Conservation (phyloP, 495 filamentous ascomycete genomes). For the Aspergillus haitiensis region DNA sequence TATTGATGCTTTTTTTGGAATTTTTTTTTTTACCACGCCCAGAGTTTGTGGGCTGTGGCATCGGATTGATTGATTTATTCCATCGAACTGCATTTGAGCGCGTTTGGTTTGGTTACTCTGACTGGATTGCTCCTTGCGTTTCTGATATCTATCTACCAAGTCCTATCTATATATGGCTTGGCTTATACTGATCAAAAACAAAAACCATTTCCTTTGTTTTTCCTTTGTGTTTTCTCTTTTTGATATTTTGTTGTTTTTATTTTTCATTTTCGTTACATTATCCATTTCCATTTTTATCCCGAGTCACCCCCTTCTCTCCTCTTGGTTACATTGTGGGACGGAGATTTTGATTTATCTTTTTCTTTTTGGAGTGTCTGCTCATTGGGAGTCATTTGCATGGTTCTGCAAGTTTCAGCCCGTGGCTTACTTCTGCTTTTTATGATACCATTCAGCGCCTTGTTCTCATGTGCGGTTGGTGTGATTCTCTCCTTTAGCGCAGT, state of each 20-base stretch:
- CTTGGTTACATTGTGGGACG: conserved; percentile 27
- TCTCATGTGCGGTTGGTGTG: conserved; percentile 20
- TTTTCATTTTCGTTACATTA: conserved; percentile 17
- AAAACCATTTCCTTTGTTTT: conserved; percentile 31
- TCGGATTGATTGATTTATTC: conserved; percentile 13
- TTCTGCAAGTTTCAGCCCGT: conserved; percentile 33
- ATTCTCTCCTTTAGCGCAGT: conserved; percentile 20
- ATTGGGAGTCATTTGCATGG: conserved; percentile 25
- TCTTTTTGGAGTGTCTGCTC: conserved; percentile 29
- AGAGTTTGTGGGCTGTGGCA: neutral
- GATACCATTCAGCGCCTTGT: conserved; percentile 48
- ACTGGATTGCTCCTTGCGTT: conserved; percentile 28
- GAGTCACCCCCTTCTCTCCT: conserved; percentile 19
- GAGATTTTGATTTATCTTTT: conserved; percentile 27
- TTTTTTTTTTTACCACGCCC: conserved; percentile 4
- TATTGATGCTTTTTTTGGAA: neutral
- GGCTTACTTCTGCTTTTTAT: conserved; percentile 34
- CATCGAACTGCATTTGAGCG: conserved; percentile 32
- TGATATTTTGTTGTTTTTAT: conserved; percentile 26
- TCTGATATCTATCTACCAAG: neutral
- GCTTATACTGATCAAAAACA: conserved; percentile 22
- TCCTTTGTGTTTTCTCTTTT: conserved; percentile 25
- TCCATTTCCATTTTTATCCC: conserved; percentile 20
- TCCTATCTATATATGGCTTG: conserved; percentile 12
- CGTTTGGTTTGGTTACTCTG: conserved; percentile 25